Percentiles rank a stretch among this genome's conserved stretches.
These are phyloP conservation scores for Kazachstania sp. DNA, from an alignment of 1,139 yeast genomes.

Conservation along the genomic window DNA sequence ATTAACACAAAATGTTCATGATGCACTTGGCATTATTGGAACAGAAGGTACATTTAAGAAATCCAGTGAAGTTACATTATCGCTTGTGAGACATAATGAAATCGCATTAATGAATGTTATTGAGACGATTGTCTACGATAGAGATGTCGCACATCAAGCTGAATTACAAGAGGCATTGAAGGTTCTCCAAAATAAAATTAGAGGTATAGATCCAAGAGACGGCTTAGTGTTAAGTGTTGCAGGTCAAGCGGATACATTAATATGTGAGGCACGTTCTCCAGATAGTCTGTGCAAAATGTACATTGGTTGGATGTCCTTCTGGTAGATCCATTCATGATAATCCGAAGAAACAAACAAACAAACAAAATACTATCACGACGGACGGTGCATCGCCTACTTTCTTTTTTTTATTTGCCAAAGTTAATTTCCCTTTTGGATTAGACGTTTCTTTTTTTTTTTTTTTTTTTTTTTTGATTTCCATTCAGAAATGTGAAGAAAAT, in stretches of 20 bases:
- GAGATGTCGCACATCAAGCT: conserved; percentile 25
- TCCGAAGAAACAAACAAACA: background rate
- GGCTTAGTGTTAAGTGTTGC: conserved; percentile 82
- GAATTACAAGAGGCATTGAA: conserved; percentile 45
- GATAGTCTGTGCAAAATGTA: conserved; percentile 79
- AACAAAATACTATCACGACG: background rate
- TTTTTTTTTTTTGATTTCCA: too few species aligned
- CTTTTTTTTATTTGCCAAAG: background rate
- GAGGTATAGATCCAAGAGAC: conserved; percentile 78
- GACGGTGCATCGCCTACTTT: background rate
- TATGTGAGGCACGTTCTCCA: conserved; percentile 70
- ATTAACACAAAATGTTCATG: conserved; percentile 77
- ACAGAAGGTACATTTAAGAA: conserved; percentile 85
- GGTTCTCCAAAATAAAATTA: conserved; percentile 66
- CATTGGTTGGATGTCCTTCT: conserved; percentile 87
- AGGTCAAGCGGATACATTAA: conserved; percentile 86
- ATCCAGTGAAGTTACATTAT: conserved; percentile 77
- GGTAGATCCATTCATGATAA: conserved; percentile 29
- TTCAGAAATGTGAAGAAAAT: too few species aligned
- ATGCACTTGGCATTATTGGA: conserved; percentile 86
- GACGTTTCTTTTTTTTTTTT: too few species aligned
- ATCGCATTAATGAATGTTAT: conserved; percentile 84
- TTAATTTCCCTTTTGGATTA: too few species aligned
- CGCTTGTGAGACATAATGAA: conserved; percentile 67
- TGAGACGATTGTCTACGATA: conserved; percentile 84